Evolutionary conservation across 495 filamentous ascomycete genomes (phyloP).

Genomic region (Podospora pseudopauciseta): DNA sequence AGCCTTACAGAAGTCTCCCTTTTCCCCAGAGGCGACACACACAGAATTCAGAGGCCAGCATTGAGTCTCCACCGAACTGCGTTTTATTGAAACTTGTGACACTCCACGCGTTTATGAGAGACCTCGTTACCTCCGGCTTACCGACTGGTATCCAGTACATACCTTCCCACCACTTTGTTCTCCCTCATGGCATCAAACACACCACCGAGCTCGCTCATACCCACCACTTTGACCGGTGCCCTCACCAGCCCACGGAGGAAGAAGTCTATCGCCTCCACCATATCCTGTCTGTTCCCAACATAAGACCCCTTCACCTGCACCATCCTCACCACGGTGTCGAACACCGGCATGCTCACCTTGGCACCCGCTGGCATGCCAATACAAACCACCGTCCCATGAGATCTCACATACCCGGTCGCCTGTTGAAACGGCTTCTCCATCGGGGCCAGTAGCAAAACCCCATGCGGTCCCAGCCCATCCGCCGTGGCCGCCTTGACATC

Average conservation of each 20-base stretch:
- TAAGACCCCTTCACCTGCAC: slow-evolving; percentile 86
- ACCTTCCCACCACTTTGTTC: slow-evolving; percentile 76
- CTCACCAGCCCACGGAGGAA: slow-evolving; percentile 76
- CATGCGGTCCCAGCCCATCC: slow-evolving; percentile 78
- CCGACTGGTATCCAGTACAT: slow-evolving; percentile 66
- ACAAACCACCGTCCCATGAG: slow-evolving; percentile 72
- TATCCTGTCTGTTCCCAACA: slow-evolving; percentile 83
- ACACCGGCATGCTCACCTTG: slow-evolving; percentile 73
- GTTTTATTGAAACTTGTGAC: no score
- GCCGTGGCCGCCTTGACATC: slow-evolving; percentile 71
- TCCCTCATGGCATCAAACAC: slow-evolving; percentile 70
- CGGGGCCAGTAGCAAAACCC: slow-evolving; percentile 77
- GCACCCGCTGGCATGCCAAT: slow-evolving; percentile 80
- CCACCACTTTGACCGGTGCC: slow-evolving; percentile 75
- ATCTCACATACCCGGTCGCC: slow-evolving; percentile 71
- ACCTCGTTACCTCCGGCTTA: slow-evolving; percentile 19
- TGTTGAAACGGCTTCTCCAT: slow-evolving; percentile 90
- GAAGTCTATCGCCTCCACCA: slow-evolving; percentile 80
- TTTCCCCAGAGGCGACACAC: no score
- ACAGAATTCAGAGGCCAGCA: no score
- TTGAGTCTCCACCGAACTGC: no score
- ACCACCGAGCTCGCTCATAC: slow-evolving; percentile 66
- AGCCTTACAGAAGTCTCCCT: no score
- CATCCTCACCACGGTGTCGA: slow-evolving; percentile 77
- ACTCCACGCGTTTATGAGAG: background rate